Percentiles rank a stretch among this genome's conserved stretches.
phyloP scores from a whole-genome alignment of 352 stramenopile species.

The Pythium utonaiense region DNA sequence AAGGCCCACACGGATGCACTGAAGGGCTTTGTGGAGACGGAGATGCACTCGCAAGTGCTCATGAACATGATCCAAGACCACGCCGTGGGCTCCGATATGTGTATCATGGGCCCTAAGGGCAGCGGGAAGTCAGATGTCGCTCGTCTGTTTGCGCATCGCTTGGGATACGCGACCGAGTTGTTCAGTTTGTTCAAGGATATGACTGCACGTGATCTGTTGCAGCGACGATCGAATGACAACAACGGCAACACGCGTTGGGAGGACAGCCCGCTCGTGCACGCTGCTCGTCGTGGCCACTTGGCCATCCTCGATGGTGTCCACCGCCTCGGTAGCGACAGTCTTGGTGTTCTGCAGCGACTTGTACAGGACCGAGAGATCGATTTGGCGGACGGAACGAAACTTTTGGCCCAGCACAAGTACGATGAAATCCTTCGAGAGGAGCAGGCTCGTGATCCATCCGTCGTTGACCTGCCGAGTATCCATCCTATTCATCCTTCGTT shows the following conservation, averaged over 20 bases:
- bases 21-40: constrained; percentile 59
- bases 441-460: constrained; percentile 16
- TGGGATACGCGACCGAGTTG: constrained; percentile 86
- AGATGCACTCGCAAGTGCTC: constrained; percentile 43
- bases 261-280: constrained; percentile 89
- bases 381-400: constrained; percentile 85
- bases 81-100: constrained; percentile 68
- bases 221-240: constrained; percentile 83
- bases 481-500: constrained; percentile 87
- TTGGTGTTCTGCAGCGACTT: constrained; percentile 85
- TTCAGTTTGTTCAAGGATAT: constrained; percentile 94
- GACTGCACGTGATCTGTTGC: constrained; percentile 89
- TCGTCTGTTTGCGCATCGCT: constrained; percentile 54
- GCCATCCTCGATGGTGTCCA: constrained; percentile 93
- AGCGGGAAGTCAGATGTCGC: constrained; percentile 80
- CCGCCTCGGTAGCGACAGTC: constrained; percentile 87
- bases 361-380: constrained; percentile 88
- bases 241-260: constrained; percentile 90
- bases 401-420: constrained; percentile 62
- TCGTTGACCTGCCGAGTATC: constrained; percentile 27
- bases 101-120: constrained; percentile 76
- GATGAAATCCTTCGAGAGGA: constrained; percentile 37
- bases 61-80: constrained; percentile 81
- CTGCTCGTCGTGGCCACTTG: constrained; percentile 78
- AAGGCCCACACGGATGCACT: constrained; percentile 24